Evolutionary conservation across 164 flowering plant genomes (phyloP).

Genomic region (Hamamelis virginiana): DNA sequence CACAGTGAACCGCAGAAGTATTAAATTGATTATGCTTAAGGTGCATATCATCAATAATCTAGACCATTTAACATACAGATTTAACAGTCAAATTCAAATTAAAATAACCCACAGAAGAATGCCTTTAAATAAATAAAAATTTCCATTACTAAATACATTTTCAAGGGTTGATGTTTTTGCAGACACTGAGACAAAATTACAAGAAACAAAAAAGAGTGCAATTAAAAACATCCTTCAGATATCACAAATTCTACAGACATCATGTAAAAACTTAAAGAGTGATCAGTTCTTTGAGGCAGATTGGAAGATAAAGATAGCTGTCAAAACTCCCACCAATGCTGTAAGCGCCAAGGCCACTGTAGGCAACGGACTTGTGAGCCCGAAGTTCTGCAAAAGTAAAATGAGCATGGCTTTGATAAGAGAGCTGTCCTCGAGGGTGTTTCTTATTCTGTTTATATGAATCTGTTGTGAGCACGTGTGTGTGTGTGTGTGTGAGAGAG

Average conservation of each 20-base stretch:
- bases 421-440: background rate
- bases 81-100: too few relatives aligned
- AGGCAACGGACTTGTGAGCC: constrained; percentile 73
- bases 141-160: too few relatives aligned
- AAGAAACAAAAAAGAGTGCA: background rate
- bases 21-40: too few relatives aligned
- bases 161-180: too few relatives aligned
- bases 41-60: too few relatives aligned
- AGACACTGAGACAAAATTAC: too few relatives aligned
- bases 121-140: too few relatives aligned
- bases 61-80: too few relatives aligned
- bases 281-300: constrained; percentile 68
- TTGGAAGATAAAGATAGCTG: constrained; percentile 90
- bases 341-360: constrained; percentile 85
- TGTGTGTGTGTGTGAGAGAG: background rate
- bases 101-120: too few relatives aligned
- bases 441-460: background rate
- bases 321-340: constrained; percentile 74
- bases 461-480: background rate
- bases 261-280: background rate
- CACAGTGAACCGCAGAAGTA: too few relatives aligned
- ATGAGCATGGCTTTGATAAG: background rate
- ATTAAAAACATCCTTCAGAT: background rate
- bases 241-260: background rate
- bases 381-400: constrained; percentile 78